Conservation (phyloP, 148 eudicot genomes). For the Rhododendron simsii region DNA sequence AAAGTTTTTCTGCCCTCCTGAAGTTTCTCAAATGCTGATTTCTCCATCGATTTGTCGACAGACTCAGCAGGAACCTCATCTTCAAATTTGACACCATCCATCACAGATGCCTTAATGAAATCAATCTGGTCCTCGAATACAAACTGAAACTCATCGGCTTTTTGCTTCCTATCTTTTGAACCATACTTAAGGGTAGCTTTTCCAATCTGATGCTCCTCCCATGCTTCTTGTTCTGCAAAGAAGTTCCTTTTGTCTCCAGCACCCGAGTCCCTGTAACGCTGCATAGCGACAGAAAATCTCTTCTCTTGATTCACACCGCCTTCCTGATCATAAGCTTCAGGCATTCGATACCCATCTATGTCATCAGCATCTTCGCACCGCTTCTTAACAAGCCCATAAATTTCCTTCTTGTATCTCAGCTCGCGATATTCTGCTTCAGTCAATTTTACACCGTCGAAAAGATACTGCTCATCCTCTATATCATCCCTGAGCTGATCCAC, state of each 20-base stretch:
- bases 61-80: conserved; percentile 34
- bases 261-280: conserved; percentile 41
- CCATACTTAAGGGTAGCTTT: conserved; percentile 90
- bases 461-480: conserved; percentile 71
- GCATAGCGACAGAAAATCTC: conserved; percentile 63
- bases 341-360: conserved; percentile 56
- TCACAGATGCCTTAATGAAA: conserved; percentile 50
- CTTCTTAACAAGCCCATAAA: conserved; percentile 42
- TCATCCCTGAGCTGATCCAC: conserved; percentile 92
- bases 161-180: conserved; percentile 44
- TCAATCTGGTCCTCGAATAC: conserved; percentile 78
- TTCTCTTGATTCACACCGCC: conserved; percentile 73
- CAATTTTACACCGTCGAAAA: conserved; percentile 67
- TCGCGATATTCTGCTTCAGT: conserved; percentile 77
- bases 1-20: conserved; percentile 60
- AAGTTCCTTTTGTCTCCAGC: conserved; percentile 87
- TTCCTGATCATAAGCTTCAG: conserved; percentile 72
- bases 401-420: conserved; percentile 54
- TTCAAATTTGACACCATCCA: conserved; percentile 62
- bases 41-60: conserved; percentile 43
- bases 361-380: conserved; percentile 40
- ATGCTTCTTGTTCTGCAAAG: conserved; percentile 67
- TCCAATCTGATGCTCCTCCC: conserved; percentile 72
- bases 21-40: conserved; percentile 49
- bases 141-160: conserved; percentile 49